These are phyloP conservation scores for Hysterangium stoloniferum DNA, from an alignment of 768 basidiomycete species.

Conservation along the genomic window DNA sequence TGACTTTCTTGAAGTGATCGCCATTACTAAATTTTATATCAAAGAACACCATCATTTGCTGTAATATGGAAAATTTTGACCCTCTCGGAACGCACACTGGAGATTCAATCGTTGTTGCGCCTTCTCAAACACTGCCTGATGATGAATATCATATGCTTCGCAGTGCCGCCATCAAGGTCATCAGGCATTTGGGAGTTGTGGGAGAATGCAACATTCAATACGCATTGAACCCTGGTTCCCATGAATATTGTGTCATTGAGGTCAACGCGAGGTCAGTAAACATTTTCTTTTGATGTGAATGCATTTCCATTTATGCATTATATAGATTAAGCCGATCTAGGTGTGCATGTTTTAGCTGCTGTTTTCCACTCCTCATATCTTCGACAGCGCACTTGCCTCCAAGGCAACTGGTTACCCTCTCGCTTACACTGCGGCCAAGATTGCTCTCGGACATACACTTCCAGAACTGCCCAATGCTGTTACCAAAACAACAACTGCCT, in stretches of 20 bases:
- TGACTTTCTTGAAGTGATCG: not conserved
- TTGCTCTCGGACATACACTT: slow-evolving; percentile 94
- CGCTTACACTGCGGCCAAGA: slow-evolving; percentile 98
- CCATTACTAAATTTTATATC: slow-evolving; percentile 15
- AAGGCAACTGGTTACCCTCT: slow-evolving; percentile 99
- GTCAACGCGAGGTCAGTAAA: slow-evolving; percentile 78
- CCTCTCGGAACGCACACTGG: slow-evolving; percentile 98
- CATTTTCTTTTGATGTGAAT: slow-evolving; percentile 9
- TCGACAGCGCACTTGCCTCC: slow-evolving; percentile 79
- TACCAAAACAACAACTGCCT: slow-evolving; percentile 98
- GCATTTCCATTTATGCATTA: slow-evolving; percentile 6
- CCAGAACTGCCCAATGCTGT: slow-evolving; percentile 98
- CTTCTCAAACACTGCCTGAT: slow-evolving; percentile 94
- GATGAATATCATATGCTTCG: slow-evolving; percentile 99
- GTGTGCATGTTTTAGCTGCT: slow-evolving; percentile 27
- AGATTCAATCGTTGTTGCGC: slow-evolving; percentile 98
- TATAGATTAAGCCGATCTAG: slow-evolving; percentile 71
- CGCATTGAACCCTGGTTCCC: slow-evolving; percentile 85
- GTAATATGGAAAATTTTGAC: slow-evolving; percentile 99
- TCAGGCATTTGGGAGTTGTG: slow-evolving; percentile 83
- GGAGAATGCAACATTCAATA: slow-evolving; percentile 99
- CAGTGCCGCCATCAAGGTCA: slow-evolving; percentile 92
- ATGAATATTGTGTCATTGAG: slow-evolving; percentile 97
- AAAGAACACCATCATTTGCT: slow-evolving; percentile 98
- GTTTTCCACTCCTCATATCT: slow-evolving; percentile 7